These are phyloP conservation scores for Sugiyamaella paludigena DNA, from an alignment of 1,139 yeast genomes.

Conservation along the genomic window DNA sequence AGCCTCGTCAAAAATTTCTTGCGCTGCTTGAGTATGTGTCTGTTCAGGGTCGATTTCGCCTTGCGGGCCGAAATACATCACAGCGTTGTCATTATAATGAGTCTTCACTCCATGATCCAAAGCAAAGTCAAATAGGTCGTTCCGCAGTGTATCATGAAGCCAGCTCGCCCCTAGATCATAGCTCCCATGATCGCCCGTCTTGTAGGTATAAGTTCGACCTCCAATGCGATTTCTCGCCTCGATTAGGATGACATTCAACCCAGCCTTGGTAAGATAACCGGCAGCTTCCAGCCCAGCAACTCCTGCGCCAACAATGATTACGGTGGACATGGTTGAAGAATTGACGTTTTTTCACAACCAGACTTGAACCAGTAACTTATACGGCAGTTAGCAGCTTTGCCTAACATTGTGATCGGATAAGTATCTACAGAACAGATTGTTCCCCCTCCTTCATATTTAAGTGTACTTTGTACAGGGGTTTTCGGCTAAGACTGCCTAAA, in stretches of 20 bases:
- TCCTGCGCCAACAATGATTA: conserved; percentile 74
- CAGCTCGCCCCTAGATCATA: conserved; percentile 69
- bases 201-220: conserved; percentile 43
- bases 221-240: conserved; percentile 62
- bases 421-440: no score
- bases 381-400: no score
- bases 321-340: conserved; percentile 23
- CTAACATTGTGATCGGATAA: no score
- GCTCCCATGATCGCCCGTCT: conserved; percentile 18
- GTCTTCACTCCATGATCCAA: conserved; percentile 35
- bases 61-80: conserved; percentile 26
- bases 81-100: conserved; percentile 49
- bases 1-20: conserved; percentile 7
- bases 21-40: conserved; percentile 10
- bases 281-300: conserved; percentile 80
- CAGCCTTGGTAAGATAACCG: conserved; percentile 47
- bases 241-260: conserved; percentile 47
- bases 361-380: no score
- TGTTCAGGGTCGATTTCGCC: conserved; percentile 7
- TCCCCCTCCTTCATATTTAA: no score
- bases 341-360: no score
- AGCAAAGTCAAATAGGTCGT: conserved; percentile 49
- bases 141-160: conserved; percentile 79
- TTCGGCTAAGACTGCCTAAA: no score
- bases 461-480: no score